Evolutionary conservation across 2,329 filamentous ascomycete genomes (phyloP).

Genomic region (Botryotinia globosa): DNA sequence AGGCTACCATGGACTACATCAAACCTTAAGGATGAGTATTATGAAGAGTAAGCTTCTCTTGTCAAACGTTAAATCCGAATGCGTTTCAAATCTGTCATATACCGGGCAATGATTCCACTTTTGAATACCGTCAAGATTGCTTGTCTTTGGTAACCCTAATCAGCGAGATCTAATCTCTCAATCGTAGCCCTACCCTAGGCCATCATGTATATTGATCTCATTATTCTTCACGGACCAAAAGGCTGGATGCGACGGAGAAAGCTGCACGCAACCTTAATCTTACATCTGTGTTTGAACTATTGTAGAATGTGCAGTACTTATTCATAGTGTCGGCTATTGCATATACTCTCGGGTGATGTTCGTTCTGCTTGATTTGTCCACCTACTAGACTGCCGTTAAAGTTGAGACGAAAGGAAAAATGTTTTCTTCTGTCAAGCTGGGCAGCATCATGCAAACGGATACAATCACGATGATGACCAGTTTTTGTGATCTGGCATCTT

Average conservation of each 20-base stretch:
- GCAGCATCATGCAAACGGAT: neutral
- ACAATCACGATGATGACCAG: neutral
- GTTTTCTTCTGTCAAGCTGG: neutral
- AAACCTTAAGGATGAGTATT: conserved; percentile 20
- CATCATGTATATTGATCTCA: conserved; percentile 13
- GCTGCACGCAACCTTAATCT: neutral
- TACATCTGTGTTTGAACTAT: neutral
- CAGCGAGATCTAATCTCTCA: neutral
- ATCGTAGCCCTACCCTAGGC: neutral
- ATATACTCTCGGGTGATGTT: neutral
- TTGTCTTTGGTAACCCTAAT: neutral
- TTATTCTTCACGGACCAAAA: neutral
- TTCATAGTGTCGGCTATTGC: neutral
- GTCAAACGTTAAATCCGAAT: conserved; percentile 32
- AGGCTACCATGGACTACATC: conserved; percentile 9
- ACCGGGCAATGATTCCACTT: neutral
- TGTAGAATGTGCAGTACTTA: neutral
- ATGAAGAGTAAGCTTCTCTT: conserved; percentile 16
- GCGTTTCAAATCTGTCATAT: conserved; percentile 25
- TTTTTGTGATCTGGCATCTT: neutral
- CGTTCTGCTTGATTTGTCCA: neutral
- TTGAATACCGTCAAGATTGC: neutral
- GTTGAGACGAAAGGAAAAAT: conserved; percentile 5
- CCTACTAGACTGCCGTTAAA: neutral
- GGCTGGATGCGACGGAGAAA: neutral